Evolutionary conservation across 2,329 filamentous ascomycete species (phyloP).

Genomic region (Coniochaeta sp.): DNA sequence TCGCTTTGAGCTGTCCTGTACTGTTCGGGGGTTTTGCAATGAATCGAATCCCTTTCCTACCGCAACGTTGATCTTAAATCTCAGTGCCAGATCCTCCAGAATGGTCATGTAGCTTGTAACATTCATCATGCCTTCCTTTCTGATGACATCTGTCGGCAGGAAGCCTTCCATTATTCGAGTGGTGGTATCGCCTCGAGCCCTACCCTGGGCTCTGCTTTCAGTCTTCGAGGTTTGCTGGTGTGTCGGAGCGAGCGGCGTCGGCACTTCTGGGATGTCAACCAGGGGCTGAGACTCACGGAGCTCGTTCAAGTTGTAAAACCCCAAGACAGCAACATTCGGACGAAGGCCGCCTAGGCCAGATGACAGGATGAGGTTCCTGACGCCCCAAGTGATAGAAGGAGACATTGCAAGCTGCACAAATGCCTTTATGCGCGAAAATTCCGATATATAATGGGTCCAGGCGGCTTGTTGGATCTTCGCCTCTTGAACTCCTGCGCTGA

Average conservation of each 20-base stretch:
- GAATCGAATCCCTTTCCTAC: slow-evolving; percentile 74
- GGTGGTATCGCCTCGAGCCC: slow-evolving; percentile 46
- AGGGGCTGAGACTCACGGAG: slow-evolving; percentile 53
- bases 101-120: slow-evolving; percentile 73
- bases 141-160: slow-evolving; percentile 63
- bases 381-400: slow-evolving; percentile 76
- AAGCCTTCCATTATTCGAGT: slow-evolving; percentile 47
- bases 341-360: slow-evolving; percentile 82
- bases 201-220: slow-evolving; percentile 17
- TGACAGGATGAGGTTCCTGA: slow-evolving; percentile 73
- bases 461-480: slow-evolving; percentile 72
- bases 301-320: slow-evolving; percentile 75
- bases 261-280: slow-evolving; percentile 46
- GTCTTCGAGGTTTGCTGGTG: background rate
- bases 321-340: slow-evolving; percentile 77
- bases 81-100: slow-evolving; percentile 71
- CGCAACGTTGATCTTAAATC: slow-evolving; percentile 76
- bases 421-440: slow-evolving; percentile 79
- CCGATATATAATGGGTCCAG: slow-evolving; percentile 78
- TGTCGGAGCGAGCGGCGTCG: slow-evolving; percentile 26
- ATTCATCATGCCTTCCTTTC: slow-evolving; percentile 60
- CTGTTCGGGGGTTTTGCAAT: slow-evolving; percentile 61
- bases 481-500: slow-evolving; percentile 70
- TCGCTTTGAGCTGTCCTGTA: slow-evolving; percentile 56
- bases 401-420: slow-evolving; percentile 84